Evolutionary conservation across 1,139 yeast genomes (phyloP).

Genomic region (Geotrichum cucujoidarum): DNA sequence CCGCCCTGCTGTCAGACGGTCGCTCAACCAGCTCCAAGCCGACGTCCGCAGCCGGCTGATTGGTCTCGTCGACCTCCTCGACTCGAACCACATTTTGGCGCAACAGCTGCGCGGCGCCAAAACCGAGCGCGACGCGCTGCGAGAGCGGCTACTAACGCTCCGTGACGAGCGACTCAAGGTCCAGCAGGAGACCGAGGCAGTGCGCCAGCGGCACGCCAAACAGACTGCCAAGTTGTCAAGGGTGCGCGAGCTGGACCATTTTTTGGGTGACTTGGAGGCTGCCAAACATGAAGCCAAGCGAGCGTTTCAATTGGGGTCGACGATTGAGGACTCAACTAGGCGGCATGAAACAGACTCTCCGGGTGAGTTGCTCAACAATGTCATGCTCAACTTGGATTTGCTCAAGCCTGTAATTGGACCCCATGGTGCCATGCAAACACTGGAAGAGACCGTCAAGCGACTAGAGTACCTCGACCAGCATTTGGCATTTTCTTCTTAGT

Average conservation of each 20-base stretch:
- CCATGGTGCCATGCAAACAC: constrained; percentile 6
- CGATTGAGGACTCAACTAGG: neutral
- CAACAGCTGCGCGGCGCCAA: constrained; percentile 24
- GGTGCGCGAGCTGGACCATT: constrained; percentile 21
- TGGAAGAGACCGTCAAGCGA: constrained; percentile 2
- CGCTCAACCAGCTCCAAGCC: constrained; percentile 21
- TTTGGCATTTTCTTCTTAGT: constrained; percentile 10
- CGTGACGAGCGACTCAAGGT: constrained; percentile 24
- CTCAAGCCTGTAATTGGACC: constrained; percentile 3
- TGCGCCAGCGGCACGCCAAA: constrained; percentile 19
- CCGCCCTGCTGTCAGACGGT: constrained; percentile 15
- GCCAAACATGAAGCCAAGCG: constrained; percentile 7
- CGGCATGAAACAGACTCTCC: neutral
- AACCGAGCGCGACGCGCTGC: constrained; percentile 22
- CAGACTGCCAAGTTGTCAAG: constrained; percentile 16
- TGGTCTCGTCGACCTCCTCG: constrained; percentile 24
- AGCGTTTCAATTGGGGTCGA: neutral
- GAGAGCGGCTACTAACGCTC: constrained; percentile 23
- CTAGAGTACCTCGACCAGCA: constrained; percentile 10
- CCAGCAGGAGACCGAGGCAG: constrained; percentile 23
- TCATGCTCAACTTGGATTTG: constrained; percentile 3
- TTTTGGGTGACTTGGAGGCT: constrained; percentile 21
- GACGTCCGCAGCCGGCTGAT: constrained; percentile 22
- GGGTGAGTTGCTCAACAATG: constrained; percentile 2
- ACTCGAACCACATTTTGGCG: constrained; percentile 22